These are phyloP conservation scores for Stephanodiscus triporus DNA, from an alignment of 108 stramenopile species.

Conservation along the genomic window DNA sequence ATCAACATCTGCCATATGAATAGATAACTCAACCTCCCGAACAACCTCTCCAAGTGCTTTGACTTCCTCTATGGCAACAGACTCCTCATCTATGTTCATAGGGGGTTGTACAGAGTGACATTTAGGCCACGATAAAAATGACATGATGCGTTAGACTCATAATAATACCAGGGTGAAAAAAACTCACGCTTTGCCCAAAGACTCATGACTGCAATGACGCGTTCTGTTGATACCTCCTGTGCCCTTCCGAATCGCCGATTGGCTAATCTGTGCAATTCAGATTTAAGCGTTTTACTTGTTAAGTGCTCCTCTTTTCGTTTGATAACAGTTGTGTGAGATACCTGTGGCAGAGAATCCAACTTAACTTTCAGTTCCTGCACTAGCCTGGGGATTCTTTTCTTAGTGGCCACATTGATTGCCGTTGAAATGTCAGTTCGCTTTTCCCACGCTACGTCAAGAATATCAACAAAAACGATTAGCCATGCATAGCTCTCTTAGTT, in stretches of 20 bases:
- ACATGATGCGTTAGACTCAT: neutral
- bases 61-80: constrained; percentile 54
- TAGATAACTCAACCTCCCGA: constrained; percentile 47
- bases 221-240: constrained; percentile 75
- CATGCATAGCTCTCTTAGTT: neutral
- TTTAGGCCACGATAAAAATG: neutral
- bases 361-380: constrained; percentile 79
- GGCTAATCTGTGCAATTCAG: constrained; percentile 72
- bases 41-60: constrained; percentile 47
- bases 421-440: constrained; percentile 86
- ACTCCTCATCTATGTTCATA: constrained; percentile 36
- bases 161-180: neutral
- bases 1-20: constrained; percentile 22
- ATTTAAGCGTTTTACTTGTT: constrained; percentile 75
- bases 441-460: constrained; percentile 59
- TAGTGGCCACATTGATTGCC: constrained; percentile 84
- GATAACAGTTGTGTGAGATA: constrained; percentile 84
- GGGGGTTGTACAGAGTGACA: neutral
- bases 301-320: constrained; percentile 85
- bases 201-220: constrained; percentile 72
- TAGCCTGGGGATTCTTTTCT: constrained; percentile 67
- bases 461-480: neutral
- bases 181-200: constrained; percentile 74
- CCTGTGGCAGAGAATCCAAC: constrained; percentile 65
- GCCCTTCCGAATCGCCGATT: constrained; percentile 68